Evolutionary conservation across 805 yeast genomes (phyloP).

Genomic region (Yamadazyma laniorum): DNA sequence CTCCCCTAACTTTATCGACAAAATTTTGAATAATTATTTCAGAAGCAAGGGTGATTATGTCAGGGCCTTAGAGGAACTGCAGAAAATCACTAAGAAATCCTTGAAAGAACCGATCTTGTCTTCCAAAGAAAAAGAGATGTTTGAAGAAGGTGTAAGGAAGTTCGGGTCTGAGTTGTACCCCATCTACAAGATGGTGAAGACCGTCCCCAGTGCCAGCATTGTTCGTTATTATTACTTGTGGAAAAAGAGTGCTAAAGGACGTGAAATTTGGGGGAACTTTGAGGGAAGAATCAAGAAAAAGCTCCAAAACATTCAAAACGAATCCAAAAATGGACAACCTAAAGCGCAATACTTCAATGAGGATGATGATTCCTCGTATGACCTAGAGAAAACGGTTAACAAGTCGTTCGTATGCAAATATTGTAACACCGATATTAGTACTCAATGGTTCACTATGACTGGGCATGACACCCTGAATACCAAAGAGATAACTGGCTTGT

Average conservation of each 20-base stretch:
- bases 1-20: conserved; percentile 83
- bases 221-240: conserved; percentile 88
- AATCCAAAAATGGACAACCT: conserved; percentile 13
- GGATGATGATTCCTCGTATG: conserved; percentile 72
- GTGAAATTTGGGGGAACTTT: conserved; percentile 75
- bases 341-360: conserved; percentile 48
- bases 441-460: conserved; percentile 70
- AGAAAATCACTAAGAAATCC: conserved; percentile 50
- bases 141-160: conserved; percentile 71
- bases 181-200: conserved; percentile 65
- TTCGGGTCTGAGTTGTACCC: conserved; percentile 80
- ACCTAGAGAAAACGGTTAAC: conserved; percentile 46
- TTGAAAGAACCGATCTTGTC: conserved; percentile 78
- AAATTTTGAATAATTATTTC: conserved; percentile 56
- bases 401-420: conserved; percentile 63
- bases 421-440: conserved; percentile 57
- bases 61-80: conserved; percentile 46
- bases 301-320: conserved; percentile 31
- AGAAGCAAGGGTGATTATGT: conserved; percentile 49
- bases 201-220: conserved; percentile 72
- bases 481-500: conserved; percentile 54
- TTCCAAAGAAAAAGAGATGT: conserved; percentile 57
- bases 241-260: conserved; percentile 83
- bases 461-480: conserved; percentile 40
- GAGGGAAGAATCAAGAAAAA: conserved; percentile 69